Percentiles rank a stretch among this genome's conserved stretches.
Conservation (phyloP, 306 rosid species). For the Quillaja saponaria region DNA sequence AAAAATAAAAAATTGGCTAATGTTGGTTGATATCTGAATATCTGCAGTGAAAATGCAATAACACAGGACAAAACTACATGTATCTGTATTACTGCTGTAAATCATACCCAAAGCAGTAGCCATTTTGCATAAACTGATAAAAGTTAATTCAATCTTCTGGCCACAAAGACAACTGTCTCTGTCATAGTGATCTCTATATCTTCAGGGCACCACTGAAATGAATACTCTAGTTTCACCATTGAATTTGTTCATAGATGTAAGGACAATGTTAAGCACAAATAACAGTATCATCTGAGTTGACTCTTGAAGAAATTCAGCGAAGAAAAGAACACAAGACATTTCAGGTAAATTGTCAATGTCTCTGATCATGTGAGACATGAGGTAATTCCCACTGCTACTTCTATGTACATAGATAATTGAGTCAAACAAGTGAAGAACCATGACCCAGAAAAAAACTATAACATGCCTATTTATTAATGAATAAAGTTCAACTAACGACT, state of each 20-base stretch:
- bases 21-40: background rate
- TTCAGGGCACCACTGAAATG: background rate
- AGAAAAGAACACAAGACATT: background rate
- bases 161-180: background rate
- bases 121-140: slow-evolving; percentile 5
- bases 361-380: slow-evolving; percentile 9
- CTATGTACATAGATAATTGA: too few relatives aligned
- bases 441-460: background rate
- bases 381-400: background rate
- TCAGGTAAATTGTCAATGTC: background rate
- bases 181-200: background rate
- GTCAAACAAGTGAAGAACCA: background rate
- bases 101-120: background rate
- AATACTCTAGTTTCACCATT: background rate
- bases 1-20: background rate
- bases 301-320: slow-evolving; percentile 12
- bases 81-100: background rate
- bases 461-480: too few relatives aligned
- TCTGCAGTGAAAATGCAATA: background rate
- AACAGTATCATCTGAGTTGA: background rate
- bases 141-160: slow-evolving; percentile 2
- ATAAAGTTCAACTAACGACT: too few relatives aligned
- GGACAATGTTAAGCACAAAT: background rate
- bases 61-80: slow-evolving; percentile 8
- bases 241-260: slow-evolving; percentile 18